phyloP scores from a whole-genome alignment of 2,329 filamentous ascomycete genomes.

The Cladosporium halotolerans region DNA sequence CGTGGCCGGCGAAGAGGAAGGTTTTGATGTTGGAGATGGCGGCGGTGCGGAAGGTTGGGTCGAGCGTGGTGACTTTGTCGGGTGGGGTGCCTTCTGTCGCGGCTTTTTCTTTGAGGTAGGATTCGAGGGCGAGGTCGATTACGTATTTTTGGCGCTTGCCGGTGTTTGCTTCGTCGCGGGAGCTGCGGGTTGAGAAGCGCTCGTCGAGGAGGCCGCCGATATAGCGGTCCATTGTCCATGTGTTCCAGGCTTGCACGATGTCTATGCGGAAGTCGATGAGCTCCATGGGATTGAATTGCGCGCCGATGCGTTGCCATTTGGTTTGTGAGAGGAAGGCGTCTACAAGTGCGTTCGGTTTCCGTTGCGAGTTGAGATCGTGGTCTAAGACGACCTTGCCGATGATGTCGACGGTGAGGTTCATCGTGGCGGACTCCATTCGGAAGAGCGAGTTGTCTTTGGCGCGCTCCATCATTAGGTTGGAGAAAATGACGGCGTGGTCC shows the following conservation, averaged over 20 bases:
- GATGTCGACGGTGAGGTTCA: conserved; percentile 37
- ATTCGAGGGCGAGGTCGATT: conserved; percentile 31
- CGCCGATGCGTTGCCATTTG: conserved; percentile 30
- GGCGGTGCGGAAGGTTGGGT: conserved; percentile 31
- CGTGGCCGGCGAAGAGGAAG: conserved; percentile 39
- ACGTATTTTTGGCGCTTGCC: conserved; percentile 23
- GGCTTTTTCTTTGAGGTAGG: conserved; percentile 34
- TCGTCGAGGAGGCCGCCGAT: conserved; percentile 32
- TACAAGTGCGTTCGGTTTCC: conserved; percentile 31
- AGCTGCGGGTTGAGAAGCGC: conserved; percentile 30
- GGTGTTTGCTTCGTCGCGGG: conserved; percentile 23
- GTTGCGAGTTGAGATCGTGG: conserved; percentile 33
- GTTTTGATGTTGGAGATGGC: conserved; percentile 35
- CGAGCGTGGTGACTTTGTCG: conserved; percentile 26
- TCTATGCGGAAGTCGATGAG: conserved; percentile 33
- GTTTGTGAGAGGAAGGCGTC: conserved; percentile 32
- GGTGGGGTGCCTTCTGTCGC: conserved; percentile 13
- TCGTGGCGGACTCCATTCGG: conserved; percentile 35
- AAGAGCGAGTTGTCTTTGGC: conserved; percentile 34
- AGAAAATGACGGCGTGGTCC: conserved; percentile 30
- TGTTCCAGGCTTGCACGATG: conserved; percentile 31
- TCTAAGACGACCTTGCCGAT: conserved; percentile 38
- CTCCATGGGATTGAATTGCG: conserved; percentile 32
- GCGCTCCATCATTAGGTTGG: conserved; percentile 30
- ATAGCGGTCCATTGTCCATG: conserved; percentile 30